Evolutionary conservation across 192 early-diverging fungal genomes (phyloP), one percentile per base, ranked within the genome.

Genomic region (Geosiphon pyriformis): DNA sequence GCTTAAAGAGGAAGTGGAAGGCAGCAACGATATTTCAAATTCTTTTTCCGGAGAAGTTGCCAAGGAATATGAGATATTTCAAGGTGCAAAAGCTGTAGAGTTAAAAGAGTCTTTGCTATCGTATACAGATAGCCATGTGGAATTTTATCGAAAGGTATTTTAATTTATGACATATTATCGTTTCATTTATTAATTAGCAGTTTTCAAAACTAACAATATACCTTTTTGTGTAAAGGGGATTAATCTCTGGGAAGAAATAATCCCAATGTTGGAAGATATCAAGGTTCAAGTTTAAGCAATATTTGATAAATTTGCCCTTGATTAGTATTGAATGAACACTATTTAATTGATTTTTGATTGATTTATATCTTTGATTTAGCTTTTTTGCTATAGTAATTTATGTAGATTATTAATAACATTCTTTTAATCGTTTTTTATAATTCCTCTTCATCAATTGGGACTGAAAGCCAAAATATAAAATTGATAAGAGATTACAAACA

Each of bases 61-160:
- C 29, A 89, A 88, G 59, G 96, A 98, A 71, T 87, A 88, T 61
- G 87, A 92, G 48, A 79, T 93, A 46, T 96, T 95, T 78, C 82
- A 87, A 49, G 59, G 73, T 18, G 79, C 89, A 74, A 96, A 96
- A 76, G 76, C 85, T 63, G 77, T 78, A 15, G 96, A 96, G 68
- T 82, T 94, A 64, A 92, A 91, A 70, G 80, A 84, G 23, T 82
- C 83, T 22, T 74, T 95, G 66, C 66, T 85, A 25, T 88, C 86
- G 26, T 87, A 92, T 73, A 85, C 87, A 4, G 81, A 88, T 4
- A 82, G 87, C 23, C 92, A 96, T 59, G 83, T 94, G 55, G 86
- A 89, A 67, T 98, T 91, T 61, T 91, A 88, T 72, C 76, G 92
- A 65, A 82, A 91, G 72, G 86, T 90, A 73, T 53, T 47, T 29